Evolutionary conservation across 148 eudicot genomes (phyloP).

Genomic region (Arbutus unedo): DNA sequence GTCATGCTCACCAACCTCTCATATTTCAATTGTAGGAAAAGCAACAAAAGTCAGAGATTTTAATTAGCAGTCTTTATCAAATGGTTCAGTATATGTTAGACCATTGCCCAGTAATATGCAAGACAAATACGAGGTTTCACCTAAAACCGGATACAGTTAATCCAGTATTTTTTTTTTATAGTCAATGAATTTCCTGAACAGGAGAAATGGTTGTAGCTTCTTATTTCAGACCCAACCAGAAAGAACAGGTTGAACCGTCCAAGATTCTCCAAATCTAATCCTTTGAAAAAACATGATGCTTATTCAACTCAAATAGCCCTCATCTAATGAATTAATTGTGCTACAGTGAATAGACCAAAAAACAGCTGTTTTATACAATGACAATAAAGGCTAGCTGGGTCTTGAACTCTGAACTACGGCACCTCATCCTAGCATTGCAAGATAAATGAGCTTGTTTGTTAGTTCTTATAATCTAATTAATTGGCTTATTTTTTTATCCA

Average conservation of each 20-base stretch:
- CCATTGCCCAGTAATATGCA: slow-evolving; percentile 10
- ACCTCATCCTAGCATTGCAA: background rate
- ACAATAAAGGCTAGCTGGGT: slow-evolving; percentile 9
- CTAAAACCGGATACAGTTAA: background rate
- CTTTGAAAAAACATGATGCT: slow-evolving; percentile 1
- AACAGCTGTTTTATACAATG: background rate
- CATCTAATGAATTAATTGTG: slow-evolving; percentile 22
- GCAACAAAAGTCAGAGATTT: background rate
- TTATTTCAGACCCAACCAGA: slow-evolving; percentile 4
- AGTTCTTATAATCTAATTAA: background rate
- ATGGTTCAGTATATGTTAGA: slow-evolving; percentile 5
- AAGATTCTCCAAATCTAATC: slow-evolving; percentile 10
- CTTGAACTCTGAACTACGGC: background rate
- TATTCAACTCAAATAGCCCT: slow-evolving; percentile 11
- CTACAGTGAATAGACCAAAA: background rate
- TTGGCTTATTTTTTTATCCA: background rate
- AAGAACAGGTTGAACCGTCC: slow-evolving; percentile 5
- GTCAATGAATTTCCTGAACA: background rate
- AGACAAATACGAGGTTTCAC: slow-evolving; percentile 2
- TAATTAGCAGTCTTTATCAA: background rate
- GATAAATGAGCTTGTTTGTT: background rate
- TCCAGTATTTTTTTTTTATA: background rate
- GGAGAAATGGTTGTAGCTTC: background rate
- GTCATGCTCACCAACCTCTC: background rate
- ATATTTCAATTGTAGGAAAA: background rate